Base-by-base conservation (phyloP, 164 flowering plant species). In the Sextonia rubra region DNA sequence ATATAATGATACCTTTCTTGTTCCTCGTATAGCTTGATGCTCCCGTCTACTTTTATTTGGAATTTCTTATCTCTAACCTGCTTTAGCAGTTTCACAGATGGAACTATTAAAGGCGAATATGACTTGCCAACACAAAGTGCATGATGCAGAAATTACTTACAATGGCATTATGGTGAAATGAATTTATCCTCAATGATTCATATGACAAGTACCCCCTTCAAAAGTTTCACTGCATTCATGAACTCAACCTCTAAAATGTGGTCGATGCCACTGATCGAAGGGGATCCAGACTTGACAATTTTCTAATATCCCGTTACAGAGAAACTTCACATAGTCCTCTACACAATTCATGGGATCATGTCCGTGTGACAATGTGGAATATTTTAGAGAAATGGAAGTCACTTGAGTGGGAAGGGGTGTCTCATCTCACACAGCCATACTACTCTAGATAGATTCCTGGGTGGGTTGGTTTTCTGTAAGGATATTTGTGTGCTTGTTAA, bases 291-390 rank as follows among this genome's bases (percentile, higher is more conserved):
- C 71, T 66, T 60, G 72, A 76, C 90, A 87, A 17, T 86, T 80
- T 23, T 91, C 91, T 78, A 88, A 27, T 60, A 89, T 71, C 88
- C 86, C 85, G 73, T 84, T 83, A 82, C 90, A 90, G 9, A 90
- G 86, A 72, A 84, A 89, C 80, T 89, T 93, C 81, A 92, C 71
- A 68, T 83, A 84, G 74, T 91, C 94, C 52, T 76, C 85, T 15
- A 90, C 97, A 69, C 92, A 90, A 32, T 78, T 84, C 84, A 91
- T 86, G 27, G 85, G 85, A 77, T 88, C 97, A 98, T 90, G 83
- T 60, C 82, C 69, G 58, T 52, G 23, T 58, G 32, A 72, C 60
- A 32, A 1, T 7, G 11, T 37, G 44, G 44, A 37, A 37, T 37
- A 37, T 7, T 37, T 37, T 37, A 7, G 44, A 37, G 11, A 7